Evolutionary conservation across 2,329 filamentous ascomycete genomes (phyloP).

Genomic region (Fusarium algeriense): DNA sequence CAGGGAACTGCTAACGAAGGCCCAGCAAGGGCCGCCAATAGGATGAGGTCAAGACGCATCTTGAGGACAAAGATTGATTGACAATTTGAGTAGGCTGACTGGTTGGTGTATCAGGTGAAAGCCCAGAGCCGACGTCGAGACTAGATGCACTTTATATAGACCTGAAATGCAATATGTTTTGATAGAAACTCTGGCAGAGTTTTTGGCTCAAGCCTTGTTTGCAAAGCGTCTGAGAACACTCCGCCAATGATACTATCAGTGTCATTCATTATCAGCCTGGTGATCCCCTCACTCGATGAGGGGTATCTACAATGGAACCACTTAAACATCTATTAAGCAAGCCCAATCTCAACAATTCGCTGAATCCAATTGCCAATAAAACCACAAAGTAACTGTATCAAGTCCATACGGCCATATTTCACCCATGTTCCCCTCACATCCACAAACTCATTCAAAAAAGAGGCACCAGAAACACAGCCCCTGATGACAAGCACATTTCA

Average conservation of each 20-base stretch:
- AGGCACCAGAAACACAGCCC: not conserved
- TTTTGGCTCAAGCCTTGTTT: not conserved
- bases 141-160: constrained; percentile 5
- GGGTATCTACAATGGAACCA: not conserved
- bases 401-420: not conserved
- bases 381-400: not conserved
- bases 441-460: not conserved
- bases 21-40: constrained; percentile 21
- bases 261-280: not conserved
- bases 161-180: not conserved
- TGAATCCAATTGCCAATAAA: not conserved
- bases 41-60: constrained; percentile 16
- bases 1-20: constrained; percentile 7
- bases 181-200: not conserved
- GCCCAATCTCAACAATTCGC: not conserved
- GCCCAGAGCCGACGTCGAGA: not conserved
- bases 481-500: constrained; percentile 1
- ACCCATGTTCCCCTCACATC: not conserved
- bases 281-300: not conserved
- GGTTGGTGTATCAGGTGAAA: not conserved
- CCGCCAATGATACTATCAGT: not conserved
- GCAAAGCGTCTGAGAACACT: not conserved
- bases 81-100: not conserved
- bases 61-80: not conserved
- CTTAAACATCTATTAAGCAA: not conserved